Percentiles rank a stretch among this genome's conserved stretches.
phyloP scores from a whole-genome alignment of 805 yeast genomes.

The Candida michaelii region DNA sequence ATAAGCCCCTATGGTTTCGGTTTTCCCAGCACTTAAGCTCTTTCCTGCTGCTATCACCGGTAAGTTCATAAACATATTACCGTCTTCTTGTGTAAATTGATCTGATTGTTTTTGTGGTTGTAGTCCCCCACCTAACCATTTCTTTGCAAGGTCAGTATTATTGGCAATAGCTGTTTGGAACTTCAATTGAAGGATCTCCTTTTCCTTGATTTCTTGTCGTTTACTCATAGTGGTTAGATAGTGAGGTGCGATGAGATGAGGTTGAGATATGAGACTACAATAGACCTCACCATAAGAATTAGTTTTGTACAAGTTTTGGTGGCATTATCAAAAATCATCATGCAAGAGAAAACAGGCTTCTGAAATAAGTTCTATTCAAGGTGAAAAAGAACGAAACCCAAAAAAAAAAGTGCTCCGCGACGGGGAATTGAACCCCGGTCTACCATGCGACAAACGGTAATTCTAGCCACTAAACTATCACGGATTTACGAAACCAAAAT shows the following conservation, averaged over 20 bases:
- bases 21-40: constrained; percentile 9
- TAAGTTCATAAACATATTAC: constrained; percentile 26
- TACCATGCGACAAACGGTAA: constrained; percentile 12
- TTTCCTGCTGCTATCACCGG: constrained; percentile 28
- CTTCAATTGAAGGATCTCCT: constrained; percentile 47
- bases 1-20: constrained; percentile 8
- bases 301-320: no score
- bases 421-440: constrained; percentile 15
- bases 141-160: constrained; percentile 21
- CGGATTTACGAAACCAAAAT: no score
- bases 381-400: background rate
- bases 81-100: no score
- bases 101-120: no score
- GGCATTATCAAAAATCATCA: no score
- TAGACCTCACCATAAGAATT: no score
- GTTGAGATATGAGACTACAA: no score
- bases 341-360: no score
- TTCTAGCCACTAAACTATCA: constrained; percentile 14
- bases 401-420: constrained; percentile 13
- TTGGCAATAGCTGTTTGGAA: constrained; percentile 44
- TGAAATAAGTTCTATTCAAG: no score
- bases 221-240: constrained; percentile 19
- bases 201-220: constrained; percentile 44
- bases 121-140: constrained; percentile 13
- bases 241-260: background rate